Evolutionary conservation across 129 eudicot genomes (phyloP).

Genomic region (Flaveria trinervia): DNA sequence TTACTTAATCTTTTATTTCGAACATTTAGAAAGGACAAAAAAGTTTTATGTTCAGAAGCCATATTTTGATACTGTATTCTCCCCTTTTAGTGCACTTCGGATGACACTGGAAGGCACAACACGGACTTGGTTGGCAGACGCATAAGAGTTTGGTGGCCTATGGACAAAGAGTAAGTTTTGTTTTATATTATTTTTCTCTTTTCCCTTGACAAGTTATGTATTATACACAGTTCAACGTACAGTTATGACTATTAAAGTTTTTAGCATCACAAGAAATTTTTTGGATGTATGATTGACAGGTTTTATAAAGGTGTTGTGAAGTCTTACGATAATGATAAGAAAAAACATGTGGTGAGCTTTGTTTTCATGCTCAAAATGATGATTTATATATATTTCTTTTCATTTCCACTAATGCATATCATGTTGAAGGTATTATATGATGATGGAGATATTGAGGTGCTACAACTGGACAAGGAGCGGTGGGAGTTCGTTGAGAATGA

Average conservation of each 20-base stretch:
- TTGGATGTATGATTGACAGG: slow-evolving; percentile 46
- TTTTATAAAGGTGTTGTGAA: slow-evolving; percentile 90
- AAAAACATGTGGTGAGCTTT: slow-evolving; percentile 83
- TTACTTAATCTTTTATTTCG: background rate
- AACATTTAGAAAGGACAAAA: background rate
- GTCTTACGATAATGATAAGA: slow-evolving; percentile 74
- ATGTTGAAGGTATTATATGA: slow-evolving; percentile 63
- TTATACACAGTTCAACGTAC: background rate
- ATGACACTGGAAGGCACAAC: slow-evolving; percentile 42
- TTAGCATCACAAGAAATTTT: slow-evolving; percentile 15
- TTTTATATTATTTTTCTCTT: background rate
- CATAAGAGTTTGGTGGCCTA: slow-evolving; percentile 95
- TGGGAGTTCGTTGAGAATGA: slow-evolving; percentile 69
- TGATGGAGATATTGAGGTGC: slow-evolving; percentile 94
- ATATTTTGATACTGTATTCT: background rate
- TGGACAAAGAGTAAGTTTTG: slow-evolving; percentile 81
- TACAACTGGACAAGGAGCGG: slow-evolving; percentile 72
- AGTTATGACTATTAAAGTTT: background rate
- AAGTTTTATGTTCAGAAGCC: background rate
- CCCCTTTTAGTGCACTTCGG: slow-evolving; percentile 59
- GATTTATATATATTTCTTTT: background rate
- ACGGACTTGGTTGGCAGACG: slow-evolving; percentile 72
- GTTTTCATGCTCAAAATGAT: slow-evolving; percentile 6
- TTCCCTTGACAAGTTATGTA: background rate
- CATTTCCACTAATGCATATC: slow-evolving; percentile 8